Percentiles rank a stretch among this genome's conserved stretches.
These are phyloP conservation scores for Rosa lucieae DNA, from an alignment of 306 rosid genomes.

Conservation along the genomic window DNA sequence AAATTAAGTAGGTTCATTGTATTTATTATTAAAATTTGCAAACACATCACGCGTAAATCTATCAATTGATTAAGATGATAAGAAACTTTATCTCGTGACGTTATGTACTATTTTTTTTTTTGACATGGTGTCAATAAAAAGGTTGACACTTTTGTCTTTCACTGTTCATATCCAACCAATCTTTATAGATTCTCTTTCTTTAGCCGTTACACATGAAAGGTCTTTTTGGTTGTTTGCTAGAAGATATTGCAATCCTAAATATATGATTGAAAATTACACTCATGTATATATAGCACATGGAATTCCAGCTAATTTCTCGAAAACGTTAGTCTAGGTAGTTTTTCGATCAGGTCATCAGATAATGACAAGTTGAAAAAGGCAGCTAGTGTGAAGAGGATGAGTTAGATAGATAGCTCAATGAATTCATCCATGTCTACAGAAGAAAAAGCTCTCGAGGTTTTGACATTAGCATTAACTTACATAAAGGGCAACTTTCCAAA, in stretches of 20 bases:
- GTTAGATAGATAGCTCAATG: not conserved
- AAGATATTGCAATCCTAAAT: not conserved
- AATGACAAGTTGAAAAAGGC: not conserved
- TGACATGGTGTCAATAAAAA: not conserved
- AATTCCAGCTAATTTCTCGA: not conserved
- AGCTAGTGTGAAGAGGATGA: not conserved
- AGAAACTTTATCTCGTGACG: not conserved
- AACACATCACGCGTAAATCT: not conserved
- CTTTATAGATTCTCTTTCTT: not conserved
- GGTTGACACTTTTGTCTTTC: not conserved
- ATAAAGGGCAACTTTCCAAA: not conserved
- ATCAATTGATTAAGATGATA: not conserved
- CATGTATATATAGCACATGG: not conserved
- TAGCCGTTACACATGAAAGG: not conserved
- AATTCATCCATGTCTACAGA: slow-evolving; percentile 9
- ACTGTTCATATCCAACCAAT: not conserved
- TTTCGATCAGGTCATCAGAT: not conserved
- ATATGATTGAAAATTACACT: not conserved
- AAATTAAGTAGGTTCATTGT: not conserved
- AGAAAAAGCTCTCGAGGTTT: not conserved
- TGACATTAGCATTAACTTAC: not conserved
- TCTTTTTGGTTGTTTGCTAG: not conserved
- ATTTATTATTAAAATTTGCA: not conserved
- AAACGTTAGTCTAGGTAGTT: not conserved
- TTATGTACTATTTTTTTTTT: not conserved